Evolutionary conservation across 2,329 filamentous ascomycete species (phyloP), one percentile per base, ranked within the genome.

Genomic region (Colletotrichum melonis): DNA sequence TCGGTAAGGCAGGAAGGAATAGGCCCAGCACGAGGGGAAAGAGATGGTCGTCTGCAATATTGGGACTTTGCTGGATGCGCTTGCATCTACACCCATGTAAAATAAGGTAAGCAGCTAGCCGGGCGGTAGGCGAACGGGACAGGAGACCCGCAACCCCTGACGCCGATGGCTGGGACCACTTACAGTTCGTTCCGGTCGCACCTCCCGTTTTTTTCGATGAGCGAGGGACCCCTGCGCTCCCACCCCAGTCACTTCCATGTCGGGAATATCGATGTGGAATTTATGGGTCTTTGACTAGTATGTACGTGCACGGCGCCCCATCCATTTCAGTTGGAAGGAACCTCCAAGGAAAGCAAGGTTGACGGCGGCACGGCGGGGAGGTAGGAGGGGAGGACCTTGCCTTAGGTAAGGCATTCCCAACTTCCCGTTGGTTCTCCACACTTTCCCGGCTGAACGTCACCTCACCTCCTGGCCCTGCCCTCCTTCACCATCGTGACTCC

Each of bases 61-160:
- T 49, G 19, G 19, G 42, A 49, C 42, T n/a, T 49, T 4, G 42
- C 42, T 49, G 19, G 42, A 49, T 19, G 42, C 42, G 19, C 42
- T 54, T 63, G 49, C 26, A 56, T 19, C 7, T 69, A 19, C 28
- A 32, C 62, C 68, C 68, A 67, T 26, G 55, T 26, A 56, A 60
- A 54, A 63, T 38, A 49, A 8, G 63, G 42, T 49, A 22, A 49
- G 67, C 46, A 70, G 35, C 38, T 64, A 70, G 55, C 70, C 70
- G 70, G 65, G 62, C 16, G 22, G 32, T 56, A 73, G 70, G 70
- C 67, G 67, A 73, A n/a, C 70, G 67, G 70, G 60, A 70, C 30
- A 32, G 30, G 38, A 46, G 42, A 70, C 60, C 67, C 70, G 70
- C 12, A 16, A 52, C 24, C 66, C 65, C 32, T 69, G 69, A 55